Conservation (phyloP, 169 alveolate genomes). For the Babesia divergens region DNA sequence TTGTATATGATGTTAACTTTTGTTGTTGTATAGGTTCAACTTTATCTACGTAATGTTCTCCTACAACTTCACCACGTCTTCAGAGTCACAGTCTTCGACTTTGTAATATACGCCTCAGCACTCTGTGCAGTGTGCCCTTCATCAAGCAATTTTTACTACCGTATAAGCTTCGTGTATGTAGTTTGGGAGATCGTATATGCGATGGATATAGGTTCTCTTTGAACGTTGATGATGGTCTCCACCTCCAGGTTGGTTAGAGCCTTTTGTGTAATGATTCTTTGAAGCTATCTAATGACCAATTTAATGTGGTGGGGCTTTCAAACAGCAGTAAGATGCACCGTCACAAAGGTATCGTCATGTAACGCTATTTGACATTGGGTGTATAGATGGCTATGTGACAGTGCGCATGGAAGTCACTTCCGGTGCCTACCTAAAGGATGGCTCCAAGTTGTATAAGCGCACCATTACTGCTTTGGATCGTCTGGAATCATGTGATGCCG, state of each 20-base stretch:
- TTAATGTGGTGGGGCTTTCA: conserved; percentile 30
- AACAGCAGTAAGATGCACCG: conserved; percentile 15
- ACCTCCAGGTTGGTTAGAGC: conserved; percentile 3
- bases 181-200: background rate
- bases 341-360: conserved; percentile 22
- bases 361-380: background rate
- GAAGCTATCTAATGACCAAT: conserved; percentile 7
- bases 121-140: conserved; percentile 23
- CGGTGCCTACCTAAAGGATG: background rate
- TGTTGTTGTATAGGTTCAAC: too few species aligned
- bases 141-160: conserved; percentile 30
- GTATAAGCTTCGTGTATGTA: conserved; percentile 11
- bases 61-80: background rate
- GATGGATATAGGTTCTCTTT: conserved; percentile 4
- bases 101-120: background rate
- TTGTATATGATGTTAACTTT: too few species aligned
- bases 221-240: conserved; percentile 12
- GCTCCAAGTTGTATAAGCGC: conserved; percentile 27
- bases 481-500: conserved; percentile 8
- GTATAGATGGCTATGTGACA: conserved; percentile 22
- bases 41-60: too few species aligned
- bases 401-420: conserved; percentile 18
- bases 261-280: background rate
- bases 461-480: conserved; percentile 12
- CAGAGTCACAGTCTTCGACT: conserved; percentile 18